Conservation (phyloP, 1,284 basidiomycete genomes). For the Malassezia slooffiae region DNA sequence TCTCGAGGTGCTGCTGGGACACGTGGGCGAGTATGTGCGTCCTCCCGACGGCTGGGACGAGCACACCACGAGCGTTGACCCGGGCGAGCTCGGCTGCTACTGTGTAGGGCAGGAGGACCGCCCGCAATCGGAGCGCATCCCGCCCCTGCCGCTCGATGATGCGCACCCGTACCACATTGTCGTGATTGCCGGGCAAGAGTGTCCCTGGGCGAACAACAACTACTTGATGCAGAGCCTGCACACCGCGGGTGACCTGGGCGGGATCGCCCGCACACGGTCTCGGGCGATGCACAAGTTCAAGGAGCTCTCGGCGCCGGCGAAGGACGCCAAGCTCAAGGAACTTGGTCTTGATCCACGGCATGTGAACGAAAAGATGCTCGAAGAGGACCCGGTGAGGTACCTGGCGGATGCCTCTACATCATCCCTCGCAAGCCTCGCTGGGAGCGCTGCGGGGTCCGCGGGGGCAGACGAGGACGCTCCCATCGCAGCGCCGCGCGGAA, state of each 20-base stretch:
- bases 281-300: too few relatives aligned
- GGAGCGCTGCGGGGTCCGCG: too few relatives aligned
- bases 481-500: too few relatives aligned
- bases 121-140: conserved; percentile 22
- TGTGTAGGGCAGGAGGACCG: background rate
- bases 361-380: too few relatives aligned
- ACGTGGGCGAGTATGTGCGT: conserved; percentile 53
- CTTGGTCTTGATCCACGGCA: background rate
- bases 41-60: conserved; percentile 33
- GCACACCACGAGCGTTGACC: conserved; percentile 19
- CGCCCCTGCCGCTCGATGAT: conserved; percentile 32
- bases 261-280: conserved; percentile 23
- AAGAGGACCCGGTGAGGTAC: too few relatives aligned
- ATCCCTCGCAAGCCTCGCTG: too few relatives aligned
- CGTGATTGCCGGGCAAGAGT: conserved; percentile 62
- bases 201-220: conserved; percentile 40
- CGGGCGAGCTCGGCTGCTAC: conserved; percentile 6
- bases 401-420: too few relatives aligned
- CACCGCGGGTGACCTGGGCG: conserved; percentile 37
- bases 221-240: conserved; percentile 32
- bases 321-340: too few relatives aligned
- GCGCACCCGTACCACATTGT: conserved; percentile 67
- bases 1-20: conserved; percentile 61
- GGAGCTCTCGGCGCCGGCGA: too few relatives aligned
- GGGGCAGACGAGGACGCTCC: too few relatives aligned